phyloP scores from a whole-genome alignment of 371 early-diverging fungal species.

The Mucor velutinosus region DNA sequence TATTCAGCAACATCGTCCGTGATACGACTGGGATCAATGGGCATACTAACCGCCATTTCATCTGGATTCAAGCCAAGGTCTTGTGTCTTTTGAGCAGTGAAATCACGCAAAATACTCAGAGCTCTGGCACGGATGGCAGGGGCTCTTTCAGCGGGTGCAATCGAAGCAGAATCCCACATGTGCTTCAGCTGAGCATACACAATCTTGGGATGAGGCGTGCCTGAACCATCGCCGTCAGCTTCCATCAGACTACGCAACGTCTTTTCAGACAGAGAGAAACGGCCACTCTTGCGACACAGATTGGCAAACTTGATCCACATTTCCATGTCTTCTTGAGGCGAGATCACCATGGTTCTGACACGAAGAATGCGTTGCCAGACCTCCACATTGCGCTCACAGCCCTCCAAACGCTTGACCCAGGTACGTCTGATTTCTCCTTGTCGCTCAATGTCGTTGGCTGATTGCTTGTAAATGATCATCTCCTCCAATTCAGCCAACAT shows the following conservation, averaged over 20 bases:
- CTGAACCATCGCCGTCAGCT: constrained; percentile 35
- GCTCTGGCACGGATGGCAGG: constrained; percentile 60
- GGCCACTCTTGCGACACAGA: constrained; percentile 89
- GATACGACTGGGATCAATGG: constrained; percentile 54
- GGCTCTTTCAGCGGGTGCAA: constrained; percentile 43
- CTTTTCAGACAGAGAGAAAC: constrained; percentile 82
- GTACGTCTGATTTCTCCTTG: constrained; percentile 82
- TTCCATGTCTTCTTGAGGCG: constrained; percentile 91
- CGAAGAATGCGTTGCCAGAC: constrained; percentile 95
- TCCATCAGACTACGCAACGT: constrained; percentile 74
- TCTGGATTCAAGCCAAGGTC: constrained; percentile 62
- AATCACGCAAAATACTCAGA: constrained; percentile 62
- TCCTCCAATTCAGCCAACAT: constrained; percentile 98
- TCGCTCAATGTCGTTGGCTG: constrained; percentile 79
- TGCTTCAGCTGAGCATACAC: constrained; percentile 95
- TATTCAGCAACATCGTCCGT: constrained; percentile 58
- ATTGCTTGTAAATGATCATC: constrained; percentile 88
- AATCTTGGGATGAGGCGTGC: constrained; percentile 72
- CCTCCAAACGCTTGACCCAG: constrained; percentile 87
- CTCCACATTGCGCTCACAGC: constrained; percentile 93
- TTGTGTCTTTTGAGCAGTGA: constrained; percentile 62
- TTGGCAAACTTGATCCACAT: constrained; percentile 97
- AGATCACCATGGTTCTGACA: constrained; percentile 87
- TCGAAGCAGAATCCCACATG: constrained; percentile 84
- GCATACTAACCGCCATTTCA: constrained; percentile 58